Evolutionary conservation across 495 filamentous ascomycete species (phyloP), one percentile per base, ranked within the genome.

Genomic region (Tuber borchii): DNA sequence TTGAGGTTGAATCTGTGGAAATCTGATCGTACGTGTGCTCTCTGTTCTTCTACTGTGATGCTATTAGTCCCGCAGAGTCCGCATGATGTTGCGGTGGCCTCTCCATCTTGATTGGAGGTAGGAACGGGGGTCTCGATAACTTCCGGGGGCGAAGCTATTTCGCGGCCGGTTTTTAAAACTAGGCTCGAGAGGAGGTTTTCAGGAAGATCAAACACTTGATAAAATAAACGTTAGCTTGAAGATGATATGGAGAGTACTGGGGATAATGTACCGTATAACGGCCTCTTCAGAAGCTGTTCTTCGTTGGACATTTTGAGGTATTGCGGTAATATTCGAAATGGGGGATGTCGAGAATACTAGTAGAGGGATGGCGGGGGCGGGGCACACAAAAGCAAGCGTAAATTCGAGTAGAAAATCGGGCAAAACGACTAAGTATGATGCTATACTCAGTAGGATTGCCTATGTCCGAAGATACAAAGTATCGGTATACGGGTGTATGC

Each of bases 1-100:
- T 97, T 97, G 71, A 97, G 83, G 83, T 99, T 99, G 84, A 97
- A 98, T 73, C 91, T 88, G 84, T 99, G 95, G 70, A 95, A 87
- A 83, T 99, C 95, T n/a, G 94, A 97, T 73, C 91, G 90, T 40
- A 92, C 89, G 85, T 99, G 95, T 72, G 88, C 87, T 69, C 92
- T 89, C 80, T 99, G 96, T 72, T 97, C 94, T 79, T 90, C 87
- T 40, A 97, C 89, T 40, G 86, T 91, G 40, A 84, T 78, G 79
- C 93, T 95, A 0, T 87, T 85, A 26, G 93, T 86, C 44, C 87
- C 87, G 84, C 95, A 99, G 22, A 98, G 89, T 6, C 90, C 88
- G 82, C 95, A 99, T 37, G 92, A 88, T 61, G 92, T 93, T 5
- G 93, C 89, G 56, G 88, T 87, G 87, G 86, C 73, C 84, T 84